Percentiles rank a stretch among this genome's conserved stretches.
Conservation (phyloP, 805 yeast genomes). For the Teunomyces gatunensis region DNA sequence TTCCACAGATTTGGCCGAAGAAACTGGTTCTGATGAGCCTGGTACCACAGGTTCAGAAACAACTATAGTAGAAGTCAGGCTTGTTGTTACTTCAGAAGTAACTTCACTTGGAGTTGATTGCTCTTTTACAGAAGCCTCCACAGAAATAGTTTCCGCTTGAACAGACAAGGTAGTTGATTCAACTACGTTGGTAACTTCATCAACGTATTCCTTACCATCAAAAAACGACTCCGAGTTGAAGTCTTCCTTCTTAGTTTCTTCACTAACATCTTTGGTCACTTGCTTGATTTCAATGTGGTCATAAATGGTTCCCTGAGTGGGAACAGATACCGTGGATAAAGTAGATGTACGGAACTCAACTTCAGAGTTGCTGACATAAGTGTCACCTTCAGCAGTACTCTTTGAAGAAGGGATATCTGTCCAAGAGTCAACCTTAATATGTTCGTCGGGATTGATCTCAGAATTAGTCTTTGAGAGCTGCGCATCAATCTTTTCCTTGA, state of each 20-base stretch:
- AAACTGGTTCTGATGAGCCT: background rate
- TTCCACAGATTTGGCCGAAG: background rate
- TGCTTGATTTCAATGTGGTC: constrained; percentile 11
- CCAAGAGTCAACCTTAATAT: constrained; percentile 24
- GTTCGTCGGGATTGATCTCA: constrained; percentile 16
- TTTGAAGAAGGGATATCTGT: constrained; percentile 4
- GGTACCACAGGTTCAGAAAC: constrained; percentile 1
- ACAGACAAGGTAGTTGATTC: constrained; percentile 3
- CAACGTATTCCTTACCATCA: constrained; percentile 1
- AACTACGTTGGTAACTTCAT: constrained; percentile 1
- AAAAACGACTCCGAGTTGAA: constrained; percentile 15
- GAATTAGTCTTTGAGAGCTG: constrained; percentile 18
- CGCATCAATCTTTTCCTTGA: constrained; percentile 28
- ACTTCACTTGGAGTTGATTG: background rate
- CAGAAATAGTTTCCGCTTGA: background rate
- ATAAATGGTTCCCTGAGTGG: background rate
- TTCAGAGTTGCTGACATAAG: constrained; percentile 1
- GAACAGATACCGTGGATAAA: background rate
- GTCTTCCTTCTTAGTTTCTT: constrained; percentile 11
- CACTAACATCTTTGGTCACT: constrained; percentile 17
- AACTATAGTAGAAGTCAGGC: too few species aligned
- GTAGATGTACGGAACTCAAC: background rate
- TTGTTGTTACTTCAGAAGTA: background rate
- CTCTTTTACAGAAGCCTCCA: background rate
- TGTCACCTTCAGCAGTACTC: constrained; percentile 2